Percentiles rank a stretch among this genome's conserved stretches.
Evolutionary conservation across 371 early-diverging fungal genomes (phyloP).

Genomic region (Smittium culicis): DNA sequence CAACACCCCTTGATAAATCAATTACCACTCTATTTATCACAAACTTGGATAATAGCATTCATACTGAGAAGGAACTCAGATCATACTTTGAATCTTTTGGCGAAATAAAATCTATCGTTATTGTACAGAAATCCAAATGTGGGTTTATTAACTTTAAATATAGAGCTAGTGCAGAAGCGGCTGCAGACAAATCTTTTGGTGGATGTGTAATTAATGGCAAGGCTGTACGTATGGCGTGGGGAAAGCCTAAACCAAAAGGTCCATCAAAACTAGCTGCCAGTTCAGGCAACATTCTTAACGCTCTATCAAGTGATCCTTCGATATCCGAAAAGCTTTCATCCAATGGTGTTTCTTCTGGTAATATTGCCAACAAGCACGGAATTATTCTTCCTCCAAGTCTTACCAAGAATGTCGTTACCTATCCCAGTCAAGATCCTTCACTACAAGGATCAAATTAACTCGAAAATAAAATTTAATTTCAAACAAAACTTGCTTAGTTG

Average conservation of each 20-base stretch:
- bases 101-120: constrained; percentile 74
- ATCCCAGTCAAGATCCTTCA: constrained; percentile 10
- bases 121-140: constrained; percentile 58
- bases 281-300: constrained; percentile 8
- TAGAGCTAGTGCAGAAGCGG: constrained; percentile 60
- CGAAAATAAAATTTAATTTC: not conserved
- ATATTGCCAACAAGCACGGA: not conserved
- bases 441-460: constrained; percentile 4
- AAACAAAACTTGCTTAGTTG: not conserved
- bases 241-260: constrained; percentile 24
- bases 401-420: not conserved
- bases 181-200: constrained; percentile 33
- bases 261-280: too few relatives aligned
- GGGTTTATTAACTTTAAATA: constrained; percentile 81
- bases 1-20: constrained; percentile 50
- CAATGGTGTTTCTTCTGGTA: not conserved
- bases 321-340: not conserved
- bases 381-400: not conserved
- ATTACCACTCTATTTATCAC: constrained; percentile 71
- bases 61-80: constrained; percentile 55
- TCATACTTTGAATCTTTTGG: constrained; percentile 67
- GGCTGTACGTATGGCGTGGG: constrained; percentile 22
- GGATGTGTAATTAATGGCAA: constrained; percentile 18
- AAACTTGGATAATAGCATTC: constrained; percentile 25
- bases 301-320: not conserved